Evolutionary conservation across 2,329 filamentous ascomycete genomes (phyloP).

Genomic region (Penicillium sp.): DNA sequence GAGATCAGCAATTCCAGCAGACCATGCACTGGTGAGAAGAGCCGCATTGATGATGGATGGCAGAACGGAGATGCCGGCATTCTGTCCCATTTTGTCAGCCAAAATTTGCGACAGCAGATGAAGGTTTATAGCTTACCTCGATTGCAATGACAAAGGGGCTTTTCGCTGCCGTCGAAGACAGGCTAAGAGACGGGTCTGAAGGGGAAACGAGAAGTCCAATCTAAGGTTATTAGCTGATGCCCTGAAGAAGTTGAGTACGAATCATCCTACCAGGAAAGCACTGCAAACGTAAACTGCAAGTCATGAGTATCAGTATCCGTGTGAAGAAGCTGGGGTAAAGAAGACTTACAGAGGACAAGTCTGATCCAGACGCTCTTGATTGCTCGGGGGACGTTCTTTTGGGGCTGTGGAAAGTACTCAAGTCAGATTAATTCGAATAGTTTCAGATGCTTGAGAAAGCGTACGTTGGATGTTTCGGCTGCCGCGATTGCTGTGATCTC

Average conservation of each 20-base stretch:
- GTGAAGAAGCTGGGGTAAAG: too few species aligned
- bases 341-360: conserved; percentile 17
- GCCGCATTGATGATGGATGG: conserved; percentile 13
- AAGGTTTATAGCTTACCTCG: conserved; percentile 2
- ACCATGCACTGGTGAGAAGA: conserved; percentile 13
- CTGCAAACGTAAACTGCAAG: conserved; percentile 11
- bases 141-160: conserved; percentile 13
- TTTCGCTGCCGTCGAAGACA: conserved; percentile 11
- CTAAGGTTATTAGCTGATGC: conserved; percentile 1
- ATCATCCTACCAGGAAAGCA: conserved; percentile 7
- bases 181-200: conserved; percentile 15
- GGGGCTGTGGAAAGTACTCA: conserved; percentile 12
- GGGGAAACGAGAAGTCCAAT: conserved; percentile 18
- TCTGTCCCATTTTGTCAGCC: not conserved
- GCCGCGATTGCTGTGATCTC: conserved; percentile 22
- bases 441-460: not conserved
- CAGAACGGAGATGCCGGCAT: conserved; percentile 8
- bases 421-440: not conserved
- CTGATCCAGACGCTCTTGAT: conserved; percentile 21
- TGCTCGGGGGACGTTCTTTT: conserved; percentile 16
- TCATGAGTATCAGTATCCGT: too few species aligned
- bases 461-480: conserved; percentile 17
- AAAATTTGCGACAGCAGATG: not conserved
- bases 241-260: not conserved
- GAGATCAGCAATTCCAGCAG: conserved; percentile 11